These are phyloP conservation scores for Mallotus japonicus DNA, from an alignment of 441 rosid genomes.

Conservation along the genomic window DNA sequence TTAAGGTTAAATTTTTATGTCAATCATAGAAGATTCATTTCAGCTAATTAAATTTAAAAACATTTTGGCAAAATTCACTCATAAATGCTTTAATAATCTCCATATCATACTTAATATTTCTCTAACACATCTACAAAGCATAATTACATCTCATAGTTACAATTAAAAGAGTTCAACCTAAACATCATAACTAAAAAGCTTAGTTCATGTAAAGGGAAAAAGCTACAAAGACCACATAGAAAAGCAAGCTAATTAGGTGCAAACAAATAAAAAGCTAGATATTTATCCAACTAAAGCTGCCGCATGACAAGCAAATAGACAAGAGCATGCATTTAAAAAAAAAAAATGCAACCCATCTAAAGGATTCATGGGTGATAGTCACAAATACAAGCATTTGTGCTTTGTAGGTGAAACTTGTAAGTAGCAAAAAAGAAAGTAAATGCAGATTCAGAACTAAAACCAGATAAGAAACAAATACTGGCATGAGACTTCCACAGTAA, in stretches of 20 bases:
- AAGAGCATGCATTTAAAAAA: neutral
- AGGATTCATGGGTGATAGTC: neutral
- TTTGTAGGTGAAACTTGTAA: neutral
- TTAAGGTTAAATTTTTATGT: neutral
- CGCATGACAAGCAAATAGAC: neutral
- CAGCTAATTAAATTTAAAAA: neutral
- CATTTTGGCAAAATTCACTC: conserved; percentile 2
- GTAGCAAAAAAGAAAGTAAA: neutral
- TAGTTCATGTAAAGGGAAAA: neutral
- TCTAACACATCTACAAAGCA: conserved; percentile 26
- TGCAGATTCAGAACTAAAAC: neutral
- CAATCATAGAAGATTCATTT: neutral
- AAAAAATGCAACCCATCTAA: neutral
- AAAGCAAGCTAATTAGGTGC: conserved; percentile 8
- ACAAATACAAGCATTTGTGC: neutral
- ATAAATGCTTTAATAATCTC: conserved; percentile 18
- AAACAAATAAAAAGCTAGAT: conserved; percentile 3
- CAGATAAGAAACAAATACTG: neutral
- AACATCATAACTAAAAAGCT: conserved; percentile 10
- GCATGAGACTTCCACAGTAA: neutral
- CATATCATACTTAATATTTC: conserved; percentile 21
- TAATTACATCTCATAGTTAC: conserved; percentile 33
- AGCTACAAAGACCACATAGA: conserved; percentile 5
- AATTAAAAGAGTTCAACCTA: conserved; percentile 24
- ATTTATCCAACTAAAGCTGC: neutral